Percentiles rank a stretch among this genome's conserved stretches.
phyloP scores from a whole-genome alignment of 176 grass and related monocot species.

The Triticum timopheevii region DNA sequence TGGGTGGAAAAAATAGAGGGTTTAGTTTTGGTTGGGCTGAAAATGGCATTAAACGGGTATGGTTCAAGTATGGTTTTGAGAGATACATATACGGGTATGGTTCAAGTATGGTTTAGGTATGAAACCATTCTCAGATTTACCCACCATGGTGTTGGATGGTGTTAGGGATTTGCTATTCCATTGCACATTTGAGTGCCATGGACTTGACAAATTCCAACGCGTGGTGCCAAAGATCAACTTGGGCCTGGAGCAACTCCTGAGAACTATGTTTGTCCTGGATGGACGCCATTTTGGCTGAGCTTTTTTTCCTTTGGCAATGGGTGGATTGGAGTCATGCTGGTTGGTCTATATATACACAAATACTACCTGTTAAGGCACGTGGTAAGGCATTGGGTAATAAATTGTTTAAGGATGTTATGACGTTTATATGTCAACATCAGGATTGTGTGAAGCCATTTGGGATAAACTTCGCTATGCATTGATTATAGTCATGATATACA shows the following conservation, averaged over 20 bases:
- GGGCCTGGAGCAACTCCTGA: conserved; percentile 31
- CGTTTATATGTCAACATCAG: neutral
- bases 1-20: too few species aligned
- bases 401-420: neutral
- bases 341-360: conserved; percentile 5
- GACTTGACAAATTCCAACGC: conserved; percentile 36
- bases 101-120: too few species aligned
- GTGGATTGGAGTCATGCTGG: neutral
- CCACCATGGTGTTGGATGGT: conserved; percentile 38
- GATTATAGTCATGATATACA: neutral
- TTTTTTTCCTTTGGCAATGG: neutral
- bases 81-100: too few species aligned
- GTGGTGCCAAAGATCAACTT: conserved; percentile 39
- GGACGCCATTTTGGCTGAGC: neutral
- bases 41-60: too few species aligned
- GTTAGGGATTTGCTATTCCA: conserved; percentile 44
- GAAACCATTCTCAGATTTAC: too few species aligned
- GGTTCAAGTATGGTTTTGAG: too few species aligned
- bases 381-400: neutral
- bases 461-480: neutral
- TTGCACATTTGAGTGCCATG: conserved; percentile 47
- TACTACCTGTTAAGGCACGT: neutral
- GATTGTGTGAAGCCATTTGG: neutral
- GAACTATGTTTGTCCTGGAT: neutral
- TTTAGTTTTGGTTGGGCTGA: too few species aligned